Base-by-base conservation (phyloP, 176 grass and related monocot genomes). In the Ananas comosus region DNA sequence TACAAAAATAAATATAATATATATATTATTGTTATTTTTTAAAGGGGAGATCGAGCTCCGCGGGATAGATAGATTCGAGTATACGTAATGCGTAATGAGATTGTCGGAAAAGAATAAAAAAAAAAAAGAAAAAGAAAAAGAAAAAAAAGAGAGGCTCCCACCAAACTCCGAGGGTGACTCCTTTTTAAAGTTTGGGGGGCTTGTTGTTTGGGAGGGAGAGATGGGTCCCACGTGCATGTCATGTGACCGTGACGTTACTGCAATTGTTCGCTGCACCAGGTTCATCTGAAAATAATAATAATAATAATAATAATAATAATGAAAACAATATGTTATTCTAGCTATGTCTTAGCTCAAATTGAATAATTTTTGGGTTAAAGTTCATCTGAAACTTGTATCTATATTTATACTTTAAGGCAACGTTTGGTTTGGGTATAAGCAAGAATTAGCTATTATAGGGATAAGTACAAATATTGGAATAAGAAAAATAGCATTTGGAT, bases 191-290 rank as follows among this genome's bases (percentile, higher is more conserved):
- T 28, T 23, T 23, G 22, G 22, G 22, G 22, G 22, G 22, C 22
- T 23, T 33, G 13, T 12, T 47, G 57, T 27, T 61, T 24, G 42
- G 16, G 18, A 52, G 17, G 23, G 22, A 12, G 53, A 72, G 3
- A 49, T 51, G 48, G 49, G 49, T 14, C 42, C 65, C 80, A 76
- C 73, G 50, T 71, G 73, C 24, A 18, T 10, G 50, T 23, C 80
- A 59, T 48, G 80, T 76, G 73, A 57, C 29, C 25, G 71, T 61
- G 65, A 51, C 23, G 52, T 61, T 54, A 9, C 33, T 10, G 5
- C 17, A 16, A 19, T 16, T 61, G 21, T 61, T 42, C 7, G 33
- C 33, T 42, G 33, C 33, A 42, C 33, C 33, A 42, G 33, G 33
- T 42, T 42, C 33, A 42, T 42, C 25, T 23, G 22, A 29, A 0